Evolutionary conservation across 129 eudicot species (phyloP).

Genomic region (Helichrysum umbraculigerum): DNA sequence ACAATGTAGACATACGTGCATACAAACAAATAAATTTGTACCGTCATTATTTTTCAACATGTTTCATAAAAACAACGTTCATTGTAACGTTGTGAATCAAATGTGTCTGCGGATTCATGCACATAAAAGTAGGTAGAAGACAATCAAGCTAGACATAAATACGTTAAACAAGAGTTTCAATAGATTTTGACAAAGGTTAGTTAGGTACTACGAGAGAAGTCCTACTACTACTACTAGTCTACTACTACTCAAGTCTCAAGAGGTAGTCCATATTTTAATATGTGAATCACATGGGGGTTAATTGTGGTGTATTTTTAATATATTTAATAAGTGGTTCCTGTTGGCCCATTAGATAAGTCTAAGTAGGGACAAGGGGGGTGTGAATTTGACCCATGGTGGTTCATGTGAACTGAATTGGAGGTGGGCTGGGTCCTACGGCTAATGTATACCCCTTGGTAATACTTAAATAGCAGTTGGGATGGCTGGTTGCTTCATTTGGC

Average conservation of each 20-base stretch:
- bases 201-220: slow-evolving; percentile 21
- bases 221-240: neutral
- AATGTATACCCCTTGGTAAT: neutral
- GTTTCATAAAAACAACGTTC: neutral
- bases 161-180: neutral
- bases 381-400: slow-evolving; percentile 10
- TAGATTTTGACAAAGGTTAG: slow-evolving; percentile 23
- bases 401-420: slow-evolving; percentile 29
- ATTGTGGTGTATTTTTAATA: neutral
- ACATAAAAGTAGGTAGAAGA: neutral
- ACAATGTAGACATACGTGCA: neutral
- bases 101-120: slow-evolving; percentile 15
- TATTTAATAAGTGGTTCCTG: neutral
- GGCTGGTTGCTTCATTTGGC: slow-evolving; percentile 10
- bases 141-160: neutral
- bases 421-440: slow-evolving; percentile 28
- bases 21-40: no score
- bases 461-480: slow-evolving; percentile 15
- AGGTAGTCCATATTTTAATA: slow-evolving; percentile 8
- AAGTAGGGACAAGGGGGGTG: neutral
- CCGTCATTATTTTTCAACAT: neutral
- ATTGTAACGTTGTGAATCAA: neutral
- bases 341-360: neutral
- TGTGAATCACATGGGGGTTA: slow-evolving; percentile 31
- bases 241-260: no score